Evolutionary conservation across 768 basidiomycete genomes (phyloP).

Genomic region (Hygrophoropsis aurantiaca): DNA sequence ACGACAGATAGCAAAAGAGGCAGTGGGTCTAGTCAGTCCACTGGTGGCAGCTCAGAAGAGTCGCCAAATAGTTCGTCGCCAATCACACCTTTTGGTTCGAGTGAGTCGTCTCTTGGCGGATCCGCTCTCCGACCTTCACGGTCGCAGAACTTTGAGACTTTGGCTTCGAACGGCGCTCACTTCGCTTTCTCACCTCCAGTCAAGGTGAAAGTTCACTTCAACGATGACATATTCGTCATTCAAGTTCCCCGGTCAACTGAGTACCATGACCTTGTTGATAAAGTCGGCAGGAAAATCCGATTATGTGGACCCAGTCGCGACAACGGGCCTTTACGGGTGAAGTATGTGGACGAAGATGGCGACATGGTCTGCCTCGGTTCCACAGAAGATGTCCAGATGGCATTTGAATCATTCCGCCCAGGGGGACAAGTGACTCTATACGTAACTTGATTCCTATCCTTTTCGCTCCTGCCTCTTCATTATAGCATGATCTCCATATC

Average conservation of each 20-base stretch:
- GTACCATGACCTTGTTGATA: slow-evolving; percentile 82
- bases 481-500: slow-evolving; percentile 6
- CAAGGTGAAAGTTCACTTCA: slow-evolving; percentile 92
- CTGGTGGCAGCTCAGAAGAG: slow-evolving; percentile 78
- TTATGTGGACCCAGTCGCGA: slow-evolving; percentile 82
- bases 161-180: slow-evolving; percentile 26
- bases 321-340: slow-evolving; percentile 80
- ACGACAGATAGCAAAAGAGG: slow-evolving; percentile 62
- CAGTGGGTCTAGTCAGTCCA: slow-evolving; percentile 83
- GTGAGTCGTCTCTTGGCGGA: slow-evolving; percentile 73
- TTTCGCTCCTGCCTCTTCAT: slow-evolving; percentile 1
- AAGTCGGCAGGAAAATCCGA: slow-evolving; percentile 90
- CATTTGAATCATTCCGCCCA: slow-evolving; percentile 80
- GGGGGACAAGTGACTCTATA: slow-evolving; percentile 82
- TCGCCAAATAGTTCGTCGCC: slow-evolving; percentile 86
- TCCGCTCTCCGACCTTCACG: slow-evolving; percentile 53
- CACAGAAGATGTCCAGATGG: slow-evolving; percentile 93
- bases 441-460: slow-evolving; percentile 54
- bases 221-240: slow-evolving; percentile 94
- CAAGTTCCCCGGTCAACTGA: slow-evolving; percentile 80
- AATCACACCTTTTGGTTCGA: slow-evolving; percentile 87
- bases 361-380: slow-evolving; percentile 86
- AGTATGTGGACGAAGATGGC: slow-evolving; percentile 91
- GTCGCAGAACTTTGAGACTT: slow-evolving; percentile 52
- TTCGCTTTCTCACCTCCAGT: slow-evolving; percentile 47